Conservation (phyloP, 1,284 basidiomycete species). For the Rhodotorula sp. region DNA sequence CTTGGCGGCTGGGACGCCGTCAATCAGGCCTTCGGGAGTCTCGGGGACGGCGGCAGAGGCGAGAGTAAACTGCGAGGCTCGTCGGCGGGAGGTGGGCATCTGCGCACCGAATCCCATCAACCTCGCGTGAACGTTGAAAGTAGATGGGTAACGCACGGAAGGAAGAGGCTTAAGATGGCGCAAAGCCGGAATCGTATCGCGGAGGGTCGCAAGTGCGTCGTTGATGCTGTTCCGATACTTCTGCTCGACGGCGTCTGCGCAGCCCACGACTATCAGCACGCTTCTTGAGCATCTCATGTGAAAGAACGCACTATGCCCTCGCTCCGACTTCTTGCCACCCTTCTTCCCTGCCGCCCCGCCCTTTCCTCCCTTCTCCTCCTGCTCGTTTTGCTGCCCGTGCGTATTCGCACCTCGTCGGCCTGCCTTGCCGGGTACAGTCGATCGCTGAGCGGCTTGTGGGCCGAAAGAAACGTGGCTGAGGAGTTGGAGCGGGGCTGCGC, state of each 20-base stretch:
- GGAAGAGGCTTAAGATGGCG: slow-evolving; percentile 43
- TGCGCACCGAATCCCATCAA: not conserved
- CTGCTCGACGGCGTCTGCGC: slow-evolving; percentile 43
- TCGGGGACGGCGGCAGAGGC: slow-evolving; percentile 31
- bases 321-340: slow-evolving; percentile 23
- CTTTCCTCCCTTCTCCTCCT: slow-evolving; percentile 2
- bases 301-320: slow-evolving; percentile 34
- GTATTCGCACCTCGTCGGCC: not conserved
- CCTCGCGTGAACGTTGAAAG: rapidly evolving
- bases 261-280: not conserved
- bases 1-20: slow-evolving; percentile 43
- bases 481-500: slow-evolving; percentile 19
- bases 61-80: slow-evolving; percentile 43
- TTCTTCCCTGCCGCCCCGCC: not conserved
- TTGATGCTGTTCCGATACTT: slow-evolving; percentile 46
- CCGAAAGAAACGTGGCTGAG: slow-evolving; percentile 1
- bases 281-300: not conserved
- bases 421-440: not conserved
- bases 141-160: slow-evolving; percentile 17
- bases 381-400: not conserved
- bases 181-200: slow-evolving; percentile 42
- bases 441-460: not conserved
- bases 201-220: slow-evolving; percentile 40
- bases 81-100: slow-evolving; percentile 42
- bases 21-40: slow-evolving; percentile 41